Evolutionary conservation across 2,329 filamentous ascomycete genomes (phyloP), one percentile per base, ranked within the genome.

Genomic region (Aureobasidium vineae): DNA sequence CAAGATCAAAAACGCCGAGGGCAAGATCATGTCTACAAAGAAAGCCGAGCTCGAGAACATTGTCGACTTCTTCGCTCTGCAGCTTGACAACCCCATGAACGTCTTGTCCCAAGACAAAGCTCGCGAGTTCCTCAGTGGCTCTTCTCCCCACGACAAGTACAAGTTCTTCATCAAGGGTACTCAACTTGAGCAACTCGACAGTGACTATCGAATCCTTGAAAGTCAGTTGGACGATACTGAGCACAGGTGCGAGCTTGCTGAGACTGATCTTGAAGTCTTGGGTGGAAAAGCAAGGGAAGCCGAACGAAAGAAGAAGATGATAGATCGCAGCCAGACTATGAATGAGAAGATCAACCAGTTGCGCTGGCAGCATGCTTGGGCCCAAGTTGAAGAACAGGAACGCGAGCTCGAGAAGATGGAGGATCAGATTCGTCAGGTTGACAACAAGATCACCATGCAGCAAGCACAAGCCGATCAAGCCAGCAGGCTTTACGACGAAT

Each of bases 31-130:
- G 56, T 96, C 92, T 0, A 91, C 84, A 10, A 96, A 92, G 77
- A 95, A 91, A 75, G 82, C 85, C 10, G 94, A 97, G 70, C 85
- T 99, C 10, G 93, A 97, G 70, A 91, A 97, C 70, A 94, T 99
- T 56, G 88, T 92, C 49, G 95, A 99, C 76, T 96, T 91, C 75
- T 98, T 92, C 75, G 91, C 90, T 49, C 82, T 99, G 49, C 94
- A 98, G 76, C 92, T 99, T 66, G 94, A 98, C 74, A 99, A 99
- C 72, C 95, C 95, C 0, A 88, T 99, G 80, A 98, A 96, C 68
- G 90, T 98, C 7, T 83, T 99, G 21, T 97, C 93, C 0, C 95
- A 99, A 77, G 95, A 99, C 75, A 92, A 93, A 77, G 95, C 95
- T 13, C 88, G 95, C 13, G 90, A 96, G 67, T 99, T 99, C 72